These are phyloP conservation scores for Luffa aegyptiaca DNA, from an alignment of 306 rosid genomes.

Conservation along the genomic window DNA sequence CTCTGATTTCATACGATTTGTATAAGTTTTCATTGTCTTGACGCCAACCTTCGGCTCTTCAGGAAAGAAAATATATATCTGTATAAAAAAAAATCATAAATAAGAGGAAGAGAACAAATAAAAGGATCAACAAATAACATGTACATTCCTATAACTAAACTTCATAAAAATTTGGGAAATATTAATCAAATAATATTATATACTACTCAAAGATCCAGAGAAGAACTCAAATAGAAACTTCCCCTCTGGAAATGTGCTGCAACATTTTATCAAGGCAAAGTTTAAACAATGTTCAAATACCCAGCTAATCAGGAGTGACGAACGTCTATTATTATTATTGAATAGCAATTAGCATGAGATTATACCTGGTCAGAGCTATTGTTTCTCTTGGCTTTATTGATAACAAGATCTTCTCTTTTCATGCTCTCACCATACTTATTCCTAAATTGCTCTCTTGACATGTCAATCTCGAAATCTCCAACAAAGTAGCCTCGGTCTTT, in stretches of 20 bases:
- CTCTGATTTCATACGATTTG: constrained; percentile 54
- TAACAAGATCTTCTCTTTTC: constrained; percentile 63
- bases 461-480: constrained; percentile 41
- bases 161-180: background rate
- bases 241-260: background rate
- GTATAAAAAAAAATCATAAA: background rate
- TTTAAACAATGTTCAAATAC: background rate
- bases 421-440: constrained; percentile 30
- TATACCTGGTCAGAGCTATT: constrained; percentile 36
- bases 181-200: background rate
- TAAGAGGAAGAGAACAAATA: background rate
- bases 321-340: background rate
- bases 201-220: background rate
- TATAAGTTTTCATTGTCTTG: constrained; percentile 39
- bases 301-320: background rate
- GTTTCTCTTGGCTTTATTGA: constrained; percentile 41
- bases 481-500: constrained; percentile 46
- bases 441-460: constrained; percentile 40
- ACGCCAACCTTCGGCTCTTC: constrained; percentile 56
- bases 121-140: background rate
- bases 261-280: background rate
- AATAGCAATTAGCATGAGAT: background rate
- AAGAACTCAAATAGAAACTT: background rate
- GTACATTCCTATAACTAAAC: background rate
- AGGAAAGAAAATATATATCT: constrained; percentile 73